Conservation (phyloP, 176 grass and related monocot species). For the Calamus simplicifolius region DNA sequence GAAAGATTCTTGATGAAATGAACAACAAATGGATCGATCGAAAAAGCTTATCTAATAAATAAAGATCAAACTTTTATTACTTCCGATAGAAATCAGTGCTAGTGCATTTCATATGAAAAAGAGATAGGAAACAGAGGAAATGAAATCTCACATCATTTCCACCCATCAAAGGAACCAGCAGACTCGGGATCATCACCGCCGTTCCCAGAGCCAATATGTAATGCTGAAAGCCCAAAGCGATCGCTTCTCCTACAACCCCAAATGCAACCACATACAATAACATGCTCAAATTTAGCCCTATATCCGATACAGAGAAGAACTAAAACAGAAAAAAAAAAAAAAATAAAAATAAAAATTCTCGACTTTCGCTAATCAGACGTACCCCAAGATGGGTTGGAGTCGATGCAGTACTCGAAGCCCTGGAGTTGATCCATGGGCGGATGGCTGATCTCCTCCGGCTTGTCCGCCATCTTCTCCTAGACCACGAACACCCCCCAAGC, state of each 20-base stretch:
- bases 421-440: slow-evolving; percentile 24
- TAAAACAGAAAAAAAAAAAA: no score
- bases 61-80: no score
- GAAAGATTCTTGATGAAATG: no score
- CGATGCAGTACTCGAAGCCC: slow-evolving; percentile 16
- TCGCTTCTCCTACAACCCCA: slow-evolving; percentile 54
- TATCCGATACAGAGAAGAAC: no score
- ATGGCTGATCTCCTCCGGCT: slow-evolving; percentile 42
- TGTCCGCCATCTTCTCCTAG: slow-evolving; percentile 49
- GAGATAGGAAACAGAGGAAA: background rate
- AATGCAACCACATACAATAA: no score
- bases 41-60: no score
- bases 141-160: slow-evolving; percentile 59
- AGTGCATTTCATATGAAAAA: no score
- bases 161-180: slow-evolving; percentile 87
- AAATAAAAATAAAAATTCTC: no score
- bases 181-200: slow-evolving; percentile 77
- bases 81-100: no score
- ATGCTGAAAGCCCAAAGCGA: slow-evolving; percentile 87
- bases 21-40: no score
- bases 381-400: slow-evolving; percentile 10
- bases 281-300: no score
- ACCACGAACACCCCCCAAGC: background rate
- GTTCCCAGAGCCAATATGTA: slow-evolving; percentile 86
- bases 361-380: background rate